phyloP scores from a whole-genome alignment of 345 rosid genomes.

The Viola odorata region DNA sequence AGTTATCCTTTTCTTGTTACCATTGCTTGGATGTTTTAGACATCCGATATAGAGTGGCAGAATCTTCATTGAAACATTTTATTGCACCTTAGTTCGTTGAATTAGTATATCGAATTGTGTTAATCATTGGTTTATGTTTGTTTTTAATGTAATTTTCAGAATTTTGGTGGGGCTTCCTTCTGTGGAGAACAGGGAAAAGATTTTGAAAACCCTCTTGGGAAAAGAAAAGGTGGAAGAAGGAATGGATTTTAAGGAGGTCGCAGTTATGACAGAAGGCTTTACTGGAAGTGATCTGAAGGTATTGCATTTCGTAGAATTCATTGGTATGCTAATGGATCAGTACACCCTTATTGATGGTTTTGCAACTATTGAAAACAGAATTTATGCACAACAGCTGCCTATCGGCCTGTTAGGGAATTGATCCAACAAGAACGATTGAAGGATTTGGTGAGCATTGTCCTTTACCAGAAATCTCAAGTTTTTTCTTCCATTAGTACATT shows the following conservation, averaged over 20 bases:
- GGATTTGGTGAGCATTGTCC: constrained; percentile 38
- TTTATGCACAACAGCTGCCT: constrained; percentile 87
- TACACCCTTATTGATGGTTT: not conserved
- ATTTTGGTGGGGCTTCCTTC: constrained; percentile 77
- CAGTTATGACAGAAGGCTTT: constrained; percentile 71
- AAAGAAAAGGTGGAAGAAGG: constrained; percentile 64
- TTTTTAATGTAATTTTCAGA: constrained; percentile 26
- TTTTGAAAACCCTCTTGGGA: constrained; percentile 52
- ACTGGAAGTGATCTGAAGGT: constrained; percentile 91
- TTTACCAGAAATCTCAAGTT: not conserved
- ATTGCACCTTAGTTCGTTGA: too few species aligned
- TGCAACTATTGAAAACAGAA: constrained; percentile 36
- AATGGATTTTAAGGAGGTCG: constrained; percentile 66
- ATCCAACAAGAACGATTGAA: constrained; percentile 74
- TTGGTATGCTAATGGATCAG: not conserved
- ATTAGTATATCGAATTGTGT: too few species aligned
- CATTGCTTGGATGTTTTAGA: too few species aligned
- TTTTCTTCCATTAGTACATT: not conserved
- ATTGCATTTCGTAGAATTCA: not conserved
- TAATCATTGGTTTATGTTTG: too few species aligned
- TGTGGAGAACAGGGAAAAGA: constrained; percentile 66
- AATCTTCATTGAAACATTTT: too few species aligned
- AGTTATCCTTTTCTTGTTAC: not conserved
- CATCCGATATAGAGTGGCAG: too few species aligned
- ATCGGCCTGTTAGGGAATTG: constrained; percentile 77